Percentiles rank a stretch among this genome's conserved stretches.
These are phyloP conservation scores for Cerrena zonata DNA, from an alignment of 1,284 basidiomycete genomes.

Conservation along the genomic window DNA sequence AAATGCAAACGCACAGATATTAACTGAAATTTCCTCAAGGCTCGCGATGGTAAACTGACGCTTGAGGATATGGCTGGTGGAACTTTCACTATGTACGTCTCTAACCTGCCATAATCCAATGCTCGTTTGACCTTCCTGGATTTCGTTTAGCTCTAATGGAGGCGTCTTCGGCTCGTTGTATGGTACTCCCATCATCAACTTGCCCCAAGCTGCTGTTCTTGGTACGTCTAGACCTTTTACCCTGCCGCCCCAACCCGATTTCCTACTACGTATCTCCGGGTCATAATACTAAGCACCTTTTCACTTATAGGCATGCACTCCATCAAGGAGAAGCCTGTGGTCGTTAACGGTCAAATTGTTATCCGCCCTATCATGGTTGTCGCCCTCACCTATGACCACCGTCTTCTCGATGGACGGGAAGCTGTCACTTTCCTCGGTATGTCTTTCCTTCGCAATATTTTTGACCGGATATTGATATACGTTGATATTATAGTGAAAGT, in stretches of 20 bases:
- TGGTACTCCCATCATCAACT: constrained; percentile 96
- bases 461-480: constrained; percentile 5
- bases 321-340: constrained; percentile 91
- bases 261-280: background rate
- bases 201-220: constrained; percentile 91
- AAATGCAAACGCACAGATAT: background rate
- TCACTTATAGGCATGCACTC: constrained; percentile 76
- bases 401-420: constrained; percentile 92
- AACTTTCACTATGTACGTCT: constrained; percentile 87
- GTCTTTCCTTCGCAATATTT: constrained; percentile 25
- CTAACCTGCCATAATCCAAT: constrained; percentile 2
- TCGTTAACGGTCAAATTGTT: constrained; percentile 90
- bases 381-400: constrained; percentile 93
- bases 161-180: constrained; percentile 97
- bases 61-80: constrained; percentile 97
- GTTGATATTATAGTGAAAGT: constrained; percentile 47
- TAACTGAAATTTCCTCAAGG: constrained; percentile 38
- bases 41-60: constrained; percentile 88
- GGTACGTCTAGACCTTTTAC: constrained; percentile 52
- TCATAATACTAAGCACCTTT: background rate
- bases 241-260: no score
- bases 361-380: constrained; percentile 96
- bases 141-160: constrained; percentile 79
- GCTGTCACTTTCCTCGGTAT: constrained; percentile 94
- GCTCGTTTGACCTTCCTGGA: constrained; percentile 4